Evolutionary conservation across 1,139 yeast genomes (phyloP).

Genomic region (Zygosaccharomyces pseudobailii): DNA sequence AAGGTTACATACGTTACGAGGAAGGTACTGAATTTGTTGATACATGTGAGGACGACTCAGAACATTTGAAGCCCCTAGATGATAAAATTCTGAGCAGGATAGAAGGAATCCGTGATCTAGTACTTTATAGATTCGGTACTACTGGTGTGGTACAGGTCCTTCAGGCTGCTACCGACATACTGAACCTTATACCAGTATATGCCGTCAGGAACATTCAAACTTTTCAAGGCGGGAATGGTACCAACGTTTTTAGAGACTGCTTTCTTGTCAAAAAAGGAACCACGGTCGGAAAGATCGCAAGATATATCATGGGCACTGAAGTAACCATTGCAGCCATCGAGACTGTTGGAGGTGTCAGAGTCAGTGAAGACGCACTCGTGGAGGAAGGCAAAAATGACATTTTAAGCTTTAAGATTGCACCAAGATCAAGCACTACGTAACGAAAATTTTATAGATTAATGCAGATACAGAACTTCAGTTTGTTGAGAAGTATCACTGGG

Average conservation of each 20-base stretch:
- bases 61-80: slow-evolving; percentile 71
- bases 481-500: no score
- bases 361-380: slow-evolving; percentile 77
- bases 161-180: slow-evolving; percentile 66
- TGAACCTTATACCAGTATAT: slow-evolving; percentile 80
- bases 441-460: neutral
- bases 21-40: slow-evolving; percentile 94
- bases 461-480: neutral
- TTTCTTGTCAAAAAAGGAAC: slow-evolving; percentile 76
- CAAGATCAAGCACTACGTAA: slow-evolving; percentile 30
- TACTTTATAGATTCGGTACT: slow-evolving; percentile 87
- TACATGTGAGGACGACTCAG: slow-evolving; percentile 78
- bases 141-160: slow-evolving; percentile 92
- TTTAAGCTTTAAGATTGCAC: slow-evolving; percentile 75
- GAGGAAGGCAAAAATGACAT: slow-evolving; percentile 79
- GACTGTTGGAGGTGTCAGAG: slow-evolving; percentile 77
- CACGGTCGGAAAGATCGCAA: slow-evolving; percentile 77
- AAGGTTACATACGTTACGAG: slow-evolving; percentile 79
- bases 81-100: slow-evolving; percentile 72
- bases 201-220: slow-evolving; percentile 81
- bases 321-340: slow-evolving; percentile 91
- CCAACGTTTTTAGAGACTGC: slow-evolving; percentile 77
- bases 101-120: slow-evolving; percentile 84
- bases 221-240: slow-evolving; percentile 71
- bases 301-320: slow-evolving; percentile 82